A percentile compares a stretch with the other conserved stretches of the same genome.
Conservation (phyloP, 805 yeast species). For the Candida incommunis region DNA sequence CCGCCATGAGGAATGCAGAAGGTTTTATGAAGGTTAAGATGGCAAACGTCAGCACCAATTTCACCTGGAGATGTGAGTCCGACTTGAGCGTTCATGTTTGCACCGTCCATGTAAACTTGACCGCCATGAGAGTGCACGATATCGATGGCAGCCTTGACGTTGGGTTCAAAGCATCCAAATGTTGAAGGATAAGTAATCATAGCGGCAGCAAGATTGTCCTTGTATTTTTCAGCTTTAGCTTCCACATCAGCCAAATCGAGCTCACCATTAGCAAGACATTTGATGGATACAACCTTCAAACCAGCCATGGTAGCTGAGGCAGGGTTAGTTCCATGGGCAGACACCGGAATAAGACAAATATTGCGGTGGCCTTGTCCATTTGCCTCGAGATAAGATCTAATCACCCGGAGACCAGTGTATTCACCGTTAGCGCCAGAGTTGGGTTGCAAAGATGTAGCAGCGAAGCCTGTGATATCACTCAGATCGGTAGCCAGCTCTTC, state of each 20-base stretch:
- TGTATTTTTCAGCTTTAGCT: slow-evolving; percentile 56
- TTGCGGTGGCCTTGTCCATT: slow-evolving; percentile 62
- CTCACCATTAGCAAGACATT: slow-evolving; percentile 75
- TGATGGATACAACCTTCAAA: slow-evolving; percentile 81
- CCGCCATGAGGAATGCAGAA: slow-evolving; percentile 98
- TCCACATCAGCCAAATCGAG: slow-evolving; percentile 67
- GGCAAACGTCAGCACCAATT: slow-evolving; percentile 96
- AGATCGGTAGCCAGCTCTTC: slow-evolving; percentile 69
- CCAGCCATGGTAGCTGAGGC: slow-evolving; percentile 98
- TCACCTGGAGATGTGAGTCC: slow-evolving; percentile 97
- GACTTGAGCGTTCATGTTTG: slow-evolving; percentile 98
- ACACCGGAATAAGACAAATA: slow-evolving; percentile 86
- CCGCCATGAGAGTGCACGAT: slow-evolving; percentile 79
- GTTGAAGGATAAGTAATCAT: slow-evolving; percentile 98
- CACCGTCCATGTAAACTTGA: slow-evolving; percentile 95
- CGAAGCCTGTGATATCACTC: slow-evolving; percentile 86
- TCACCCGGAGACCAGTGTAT: slow-evolving; percentile 83
- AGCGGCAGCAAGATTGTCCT: slow-evolving; percentile 64
- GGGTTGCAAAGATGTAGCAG: slow-evolving; percentile 84
- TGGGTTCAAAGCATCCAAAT: slow-evolving; percentile 91
- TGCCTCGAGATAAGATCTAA: slow-evolving; percentile 58
- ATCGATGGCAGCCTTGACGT: slow-evolving; percentile 73
- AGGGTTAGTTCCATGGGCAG: slow-evolving; percentile 98
- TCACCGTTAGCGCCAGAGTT: slow-evolving; percentile 99
- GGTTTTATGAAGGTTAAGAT: slow-evolving; percentile 90